These are phyloP conservation scores for Noccaea caerulescens DNA, from an alignment of 345 rosid species.

Conservation along the genomic window DNA sequence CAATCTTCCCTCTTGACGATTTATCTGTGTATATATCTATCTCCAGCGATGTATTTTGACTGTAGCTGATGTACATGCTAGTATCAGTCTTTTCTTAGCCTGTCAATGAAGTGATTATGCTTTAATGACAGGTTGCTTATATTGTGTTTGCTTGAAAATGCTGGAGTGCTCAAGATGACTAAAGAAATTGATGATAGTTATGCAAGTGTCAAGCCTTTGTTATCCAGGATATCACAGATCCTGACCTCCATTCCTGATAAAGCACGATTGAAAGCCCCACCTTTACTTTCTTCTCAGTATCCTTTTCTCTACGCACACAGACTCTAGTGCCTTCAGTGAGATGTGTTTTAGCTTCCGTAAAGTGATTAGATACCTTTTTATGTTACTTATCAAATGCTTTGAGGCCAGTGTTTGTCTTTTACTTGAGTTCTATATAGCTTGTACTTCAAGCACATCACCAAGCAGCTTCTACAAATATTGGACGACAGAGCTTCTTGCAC, in stretches of 20 bases:
- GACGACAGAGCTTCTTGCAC: slow-evolving; percentile 47
- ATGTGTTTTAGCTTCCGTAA: slow-evolving; percentile 26
- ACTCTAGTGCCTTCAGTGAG: slow-evolving; percentile 9
- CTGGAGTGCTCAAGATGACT: slow-evolving; percentile 66
- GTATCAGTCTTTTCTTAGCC: slow-evolving; percentile 5
- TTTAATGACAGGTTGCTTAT: slow-evolving; percentile 69
- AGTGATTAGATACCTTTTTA: slow-evolving; percentile 13
- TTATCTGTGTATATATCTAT: not conserved
- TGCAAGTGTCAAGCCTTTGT: slow-evolving; percentile 48
- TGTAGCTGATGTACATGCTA: slow-evolving; percentile 5
- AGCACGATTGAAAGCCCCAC: slow-evolving; percentile 62
- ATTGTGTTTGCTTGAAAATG: slow-evolving; percentile 77
- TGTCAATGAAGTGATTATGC: slow-evolving; percentile 23
- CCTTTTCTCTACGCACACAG: slow-evolving; percentile 50
- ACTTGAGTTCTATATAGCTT: slow-evolving; percentile 54
- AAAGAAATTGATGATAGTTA: slow-evolving; percentile 52
- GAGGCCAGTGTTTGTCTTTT: slow-evolving; percentile 48
- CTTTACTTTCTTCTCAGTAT: slow-evolving; percentile 87
- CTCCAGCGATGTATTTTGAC: not conserved
- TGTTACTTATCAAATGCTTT: slow-evolving; percentile 26
- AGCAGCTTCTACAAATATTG: slow-evolving; percentile 64
- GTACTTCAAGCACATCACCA: slow-evolving; percentile 74
- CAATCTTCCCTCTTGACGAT: not conserved
- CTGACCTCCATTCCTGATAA: slow-evolving; percentile 90
- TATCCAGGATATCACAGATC: slow-evolving; percentile 72